Base-by-base conservation (phyloP, 768 basidiomycete genomes). In the Kwoniella europaea region DNA sequence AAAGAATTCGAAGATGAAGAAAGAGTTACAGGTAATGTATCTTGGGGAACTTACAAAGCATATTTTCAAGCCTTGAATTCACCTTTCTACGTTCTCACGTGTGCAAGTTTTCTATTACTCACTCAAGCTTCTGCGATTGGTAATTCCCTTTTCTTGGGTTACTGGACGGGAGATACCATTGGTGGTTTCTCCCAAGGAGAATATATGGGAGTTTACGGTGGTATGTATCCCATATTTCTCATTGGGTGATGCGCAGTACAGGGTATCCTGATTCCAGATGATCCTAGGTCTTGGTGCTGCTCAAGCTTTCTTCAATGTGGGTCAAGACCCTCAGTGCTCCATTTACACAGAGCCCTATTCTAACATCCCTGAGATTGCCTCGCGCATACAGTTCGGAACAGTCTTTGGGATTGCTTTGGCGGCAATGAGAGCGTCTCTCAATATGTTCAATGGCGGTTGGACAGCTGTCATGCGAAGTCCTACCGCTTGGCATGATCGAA, bases 401-500 rank as follows among this genome's bases (percentile, higher is more conserved):
- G 82, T 69, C 16, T 79, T 74, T 69, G 55, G 66, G 15, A 65
- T 79, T 46, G 60, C 73, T 52, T 54, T 84, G 13, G 77, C 80
- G 7, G 84, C 80, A 16, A 74, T 86, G 29, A 64, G 74, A 0
- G 87, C 86, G 0, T 85, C 85, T 0, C 80, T 84, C 64, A 84
- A 81, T 9, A 79, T 91, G 43, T 91, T 90, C 84, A 87, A 85
- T 74, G 77, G 84, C 7, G 90, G 90, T 0, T 83, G 91, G 10
- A 76, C 69, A 6, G 85, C 85, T 9, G 89, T 92, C 6, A 76
- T 92, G 64, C 83, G 86, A 2, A 89, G 89, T 7, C 89, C 90
- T 0, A 79, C 86, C 0, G 86, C 88, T 1, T 92, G 91, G 84
- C 91, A 91, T 76, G 91, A 91, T 78, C 90, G 89, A 0, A 91